Base-by-base conservation (phyloP, 192 early-diverging fungal genomes). In the Entomortierella lignicola region DNA sequence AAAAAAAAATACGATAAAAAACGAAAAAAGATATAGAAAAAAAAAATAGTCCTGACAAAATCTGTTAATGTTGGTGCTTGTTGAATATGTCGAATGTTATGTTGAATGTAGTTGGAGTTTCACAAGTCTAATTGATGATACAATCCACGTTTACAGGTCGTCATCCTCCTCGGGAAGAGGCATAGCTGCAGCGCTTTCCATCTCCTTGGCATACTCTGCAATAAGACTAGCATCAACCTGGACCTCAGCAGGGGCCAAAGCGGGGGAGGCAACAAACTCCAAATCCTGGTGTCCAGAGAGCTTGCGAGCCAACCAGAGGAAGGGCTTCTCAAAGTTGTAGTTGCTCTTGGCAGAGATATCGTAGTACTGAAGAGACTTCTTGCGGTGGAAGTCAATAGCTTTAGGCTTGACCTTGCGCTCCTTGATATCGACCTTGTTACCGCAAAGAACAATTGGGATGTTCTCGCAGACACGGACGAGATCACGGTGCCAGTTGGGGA, bases 311-410 rank as follows among this genome's bases (percentile, higher is more conserved):
- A 99, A 93, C 97, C 97, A 99, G 72, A 99, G 89, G 94, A 99
- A 99, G 62, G 98, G 98, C 94, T 99, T 99, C 89, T 99, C 98
- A 82, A 99, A 99, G 91, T 99, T 99, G 91, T 99, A 99, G 92
- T 99, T 99, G 83, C 89, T 91, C 91, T 99, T 99, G 80, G 98
- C 98, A 61, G 93, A 94, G 84, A 99, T 99, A 85, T 99, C 98
- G 86, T 99, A 99, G 93, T 99, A 99, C 90, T 99, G 98, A 41
- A 99, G 92, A 87, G 98, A 99, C 93, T 99, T 98, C 91, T 99
- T 99, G 80, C 98, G 90, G 91, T 99, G 98, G 95, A 99, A 99
- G 60, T 97, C 98, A 89, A 99, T 99, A 73, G 92, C 92, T 91
- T 99, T 99, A 55, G 97, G 97, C 94, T 99, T 99, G 72, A 99